phyloP scores from a whole-genome alignment of 345 rosid genomes.

The Ceriops tagal region DNA sequence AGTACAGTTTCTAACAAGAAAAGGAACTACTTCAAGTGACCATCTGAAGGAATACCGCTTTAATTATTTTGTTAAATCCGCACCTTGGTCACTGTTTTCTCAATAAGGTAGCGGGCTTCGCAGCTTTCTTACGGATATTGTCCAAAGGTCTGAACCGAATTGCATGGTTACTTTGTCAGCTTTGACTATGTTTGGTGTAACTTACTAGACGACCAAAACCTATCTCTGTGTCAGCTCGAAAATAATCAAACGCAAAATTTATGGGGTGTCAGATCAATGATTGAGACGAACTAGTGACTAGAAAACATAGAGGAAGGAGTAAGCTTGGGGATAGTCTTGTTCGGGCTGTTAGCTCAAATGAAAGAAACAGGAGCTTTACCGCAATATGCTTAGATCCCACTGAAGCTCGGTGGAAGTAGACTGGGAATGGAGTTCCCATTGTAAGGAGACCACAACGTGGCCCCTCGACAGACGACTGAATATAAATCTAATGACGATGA shows the following conservation, averaged over 20 bases:
- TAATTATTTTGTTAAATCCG: no score
- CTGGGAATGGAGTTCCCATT: conserved; percentile 56
- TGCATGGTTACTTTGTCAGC: conserved; percentile 56
- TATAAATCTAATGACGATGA: conserved; percentile 56
- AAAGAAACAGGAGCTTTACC: background rate
- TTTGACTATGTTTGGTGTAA: conserved; percentile 60
- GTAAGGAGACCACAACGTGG: conserved; percentile 95
- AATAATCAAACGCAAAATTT: background rate
- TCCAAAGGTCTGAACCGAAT: conserved; percentile 88
- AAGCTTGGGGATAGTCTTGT: background rate
- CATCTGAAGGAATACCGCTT: no score
- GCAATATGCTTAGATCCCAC: conserved; percentile 68
- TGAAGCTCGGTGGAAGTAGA: conserved; percentile 74
- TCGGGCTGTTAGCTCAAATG: background rate
- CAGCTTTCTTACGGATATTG: conserved; percentile 62
- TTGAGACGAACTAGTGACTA: no score
- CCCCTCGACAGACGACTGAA: conserved; percentile 60
- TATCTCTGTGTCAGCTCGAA: conserved; percentile 68
- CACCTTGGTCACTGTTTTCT: no score
- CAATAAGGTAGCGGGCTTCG: no score
- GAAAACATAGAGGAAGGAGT: background rate
- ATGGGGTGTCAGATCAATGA: no score
- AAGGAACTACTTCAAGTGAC: no score
- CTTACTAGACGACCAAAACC: conserved; percentile 76
- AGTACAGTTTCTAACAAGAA: no score